Percentiles rank a stretch among this genome's conserved stretches.
These are phyloP conservation scores for Alternaria sp. DNA, from an alignment of 2,329 filamentous ascomycete genomes.

Conservation along the genomic window DNA sequence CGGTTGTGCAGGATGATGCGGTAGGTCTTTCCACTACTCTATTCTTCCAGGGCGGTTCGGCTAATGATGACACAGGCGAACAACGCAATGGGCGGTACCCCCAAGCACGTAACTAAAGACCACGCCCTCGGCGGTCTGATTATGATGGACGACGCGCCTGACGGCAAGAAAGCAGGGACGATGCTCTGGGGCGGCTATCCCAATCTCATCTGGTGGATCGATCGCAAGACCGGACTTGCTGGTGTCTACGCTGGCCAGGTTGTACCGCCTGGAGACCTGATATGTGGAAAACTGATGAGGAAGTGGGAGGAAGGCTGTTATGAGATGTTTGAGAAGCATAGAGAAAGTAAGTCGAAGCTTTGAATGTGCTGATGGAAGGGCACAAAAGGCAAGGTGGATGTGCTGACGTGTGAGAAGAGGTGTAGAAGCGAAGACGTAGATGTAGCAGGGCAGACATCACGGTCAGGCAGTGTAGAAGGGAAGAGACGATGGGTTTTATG, in stretches of 20 bases:
- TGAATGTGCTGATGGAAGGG: background rate
- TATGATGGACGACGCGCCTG: constrained; percentile 20
- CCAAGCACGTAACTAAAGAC: constrained; percentile 24
- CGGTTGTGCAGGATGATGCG: constrained; percentile 42
- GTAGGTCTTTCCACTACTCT: constrained; percentile 1
- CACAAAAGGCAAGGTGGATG: background rate
- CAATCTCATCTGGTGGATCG: constrained; percentile 44
- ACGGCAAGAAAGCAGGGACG: constrained; percentile 34
- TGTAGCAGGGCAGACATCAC: background rate
- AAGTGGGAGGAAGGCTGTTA: constrained; percentile 26
- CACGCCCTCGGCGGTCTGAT: constrained; percentile 44
- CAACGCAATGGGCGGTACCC: constrained; percentile 33
- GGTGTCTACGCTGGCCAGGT: constrained; percentile 41
- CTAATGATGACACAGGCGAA: constrained; percentile 11
- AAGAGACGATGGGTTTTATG: background rate
- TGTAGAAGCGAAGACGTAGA: background rate
- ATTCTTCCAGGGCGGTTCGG: background rate
- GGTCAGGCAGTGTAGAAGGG: background rate
- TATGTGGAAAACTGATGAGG: constrained; percentile 14
- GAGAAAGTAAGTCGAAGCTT: background rate
- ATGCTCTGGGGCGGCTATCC: constrained; percentile 45
- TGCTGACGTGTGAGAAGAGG: background rate
- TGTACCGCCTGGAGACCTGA: constrained; percentile 37
- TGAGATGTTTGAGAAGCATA: background rate
- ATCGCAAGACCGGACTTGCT: constrained; percentile 38